A percentile compares a stretch with the other conserved stretches of the same genome.
phyloP scores from a whole-genome alignment of 345 rosid species.

The Trapa incisa region DNA sequence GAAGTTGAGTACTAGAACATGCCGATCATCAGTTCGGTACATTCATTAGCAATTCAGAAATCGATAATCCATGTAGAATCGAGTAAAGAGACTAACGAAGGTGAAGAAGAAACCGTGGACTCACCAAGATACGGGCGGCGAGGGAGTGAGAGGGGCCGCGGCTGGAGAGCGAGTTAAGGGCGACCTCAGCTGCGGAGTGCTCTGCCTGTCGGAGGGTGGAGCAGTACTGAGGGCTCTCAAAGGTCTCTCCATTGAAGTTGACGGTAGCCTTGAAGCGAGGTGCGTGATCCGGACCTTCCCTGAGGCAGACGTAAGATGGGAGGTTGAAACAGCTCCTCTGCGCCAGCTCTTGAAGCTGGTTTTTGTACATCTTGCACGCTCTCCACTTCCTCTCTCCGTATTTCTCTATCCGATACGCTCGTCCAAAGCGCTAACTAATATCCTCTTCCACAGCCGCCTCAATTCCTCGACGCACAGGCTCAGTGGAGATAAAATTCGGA shows the following conservation, averaged over 20 bases:
- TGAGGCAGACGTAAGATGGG: constrained; percentile 78
- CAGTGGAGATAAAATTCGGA: neutral
- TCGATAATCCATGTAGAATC: no score
- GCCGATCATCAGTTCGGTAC: neutral
- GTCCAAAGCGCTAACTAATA: no score
- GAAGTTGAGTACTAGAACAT: neutral
- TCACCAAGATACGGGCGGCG: constrained; percentile 92
- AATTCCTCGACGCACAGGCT: neutral
- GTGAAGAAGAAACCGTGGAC: constrained; percentile 6
- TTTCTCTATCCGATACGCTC: neutral
- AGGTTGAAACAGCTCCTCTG: constrained; percentile 99
- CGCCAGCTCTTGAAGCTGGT: constrained; percentile 99
- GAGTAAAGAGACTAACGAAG: neutral
- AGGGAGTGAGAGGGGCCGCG: constrained; percentile 96
- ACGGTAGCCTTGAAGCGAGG: constrained; percentile 94
- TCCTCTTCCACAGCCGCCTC: no score
- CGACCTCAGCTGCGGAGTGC: constrained; percentile 99
- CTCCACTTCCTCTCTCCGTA: neutral
- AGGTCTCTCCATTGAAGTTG: constrained; percentile 93
- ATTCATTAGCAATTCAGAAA: neutral
- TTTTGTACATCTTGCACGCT: constrained; percentile 72
- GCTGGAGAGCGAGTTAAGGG: constrained; percentile 78
- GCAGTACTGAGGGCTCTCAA: constrained; percentile 90
- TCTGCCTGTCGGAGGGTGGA: constrained; percentile 99
- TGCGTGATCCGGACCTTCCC: constrained; percentile 99